Conservation (phyloP, 176 grass and related monocot genomes). For the Oryza meyeriana region DNA sequence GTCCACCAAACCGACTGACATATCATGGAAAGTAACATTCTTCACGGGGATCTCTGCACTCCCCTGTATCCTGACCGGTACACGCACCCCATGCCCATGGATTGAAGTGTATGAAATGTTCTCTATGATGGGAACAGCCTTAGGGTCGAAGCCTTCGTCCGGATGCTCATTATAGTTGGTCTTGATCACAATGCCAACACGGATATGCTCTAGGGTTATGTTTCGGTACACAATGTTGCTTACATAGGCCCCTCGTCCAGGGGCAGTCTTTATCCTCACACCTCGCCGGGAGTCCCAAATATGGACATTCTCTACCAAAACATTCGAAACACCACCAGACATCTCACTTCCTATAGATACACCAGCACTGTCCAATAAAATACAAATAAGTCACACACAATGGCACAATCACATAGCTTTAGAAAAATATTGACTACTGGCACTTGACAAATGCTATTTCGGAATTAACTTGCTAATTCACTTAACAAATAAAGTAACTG, state of each 20-base stretch:
- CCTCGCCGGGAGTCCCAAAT: constrained; percentile 74
- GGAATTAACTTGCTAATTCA: not conserved
- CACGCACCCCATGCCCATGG: constrained; percentile 59
- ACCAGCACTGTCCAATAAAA: constrained; percentile 67
- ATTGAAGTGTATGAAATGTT: constrained; percentile 78
- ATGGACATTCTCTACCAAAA: constrained; percentile 68
- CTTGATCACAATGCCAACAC: constrained; percentile 89
- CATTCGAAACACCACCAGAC: constrained; percentile 80
- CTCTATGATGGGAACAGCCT: constrained; percentile 54
- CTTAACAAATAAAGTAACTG: not conserved
- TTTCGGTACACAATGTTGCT: constrained; percentile 56
- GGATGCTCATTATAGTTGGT: constrained; percentile 84
- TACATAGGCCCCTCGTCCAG: constrained; percentile 84
- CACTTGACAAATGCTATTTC: not conserved
- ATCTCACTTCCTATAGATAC: constrained; percentile 88
- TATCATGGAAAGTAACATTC: constrained; percentile 66
- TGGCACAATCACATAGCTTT: not conserved
- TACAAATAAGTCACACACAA: constrained; percentile 24
- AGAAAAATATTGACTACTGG: not conserved
- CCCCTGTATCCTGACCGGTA: constrained; percentile 79
- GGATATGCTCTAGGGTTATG: constrained; percentile 60
- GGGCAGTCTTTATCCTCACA: constrained; percentile 81
- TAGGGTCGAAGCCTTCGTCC: constrained; percentile 53
- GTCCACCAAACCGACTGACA: constrained; percentile 63
- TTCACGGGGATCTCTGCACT: constrained; percentile 70